Evolutionary conservation across 257 asterid genomes (phyloP), one percentile per base, ranked within the genome.

Genomic region (Avicennia marina): DNA sequence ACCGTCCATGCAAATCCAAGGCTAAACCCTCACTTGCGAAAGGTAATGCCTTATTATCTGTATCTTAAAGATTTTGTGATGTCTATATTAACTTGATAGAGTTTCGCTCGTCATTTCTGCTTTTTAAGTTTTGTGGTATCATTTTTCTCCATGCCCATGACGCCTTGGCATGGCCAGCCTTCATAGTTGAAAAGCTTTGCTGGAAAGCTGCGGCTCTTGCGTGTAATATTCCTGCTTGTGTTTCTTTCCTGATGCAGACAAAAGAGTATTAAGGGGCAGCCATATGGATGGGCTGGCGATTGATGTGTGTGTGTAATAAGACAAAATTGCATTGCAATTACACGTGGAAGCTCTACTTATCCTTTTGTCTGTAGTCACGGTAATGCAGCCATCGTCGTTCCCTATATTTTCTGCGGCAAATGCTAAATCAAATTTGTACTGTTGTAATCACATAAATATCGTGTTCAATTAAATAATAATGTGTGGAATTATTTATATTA

Each of bases 21-120:
- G 63, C 53, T 22, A 11, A 39, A 38, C 1, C 21, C 50, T 16
- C 36, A 0, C 21, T 3, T 1, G 27, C 17, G 19, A 46, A 9
- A 18, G 38, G 25, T 26, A 9, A 24, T 16, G 42, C 33, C 5
- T 18, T 20, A 43, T 27, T 67, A 41, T 41, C 58, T 20, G 65
- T 46, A 45, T 63, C 20, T 62, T 68, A 64, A 41, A 56, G 48
- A 55, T 53, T 40, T 46, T 53, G 44, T 62, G 45, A 60, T 75
- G 79, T 78, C 73, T 65, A 78, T 75, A n/a, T n/a, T n/a, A 62
- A 65, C 52, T 22, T 44, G 54, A 63, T 67, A 73, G 59, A 65
- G 47, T 69, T 76, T 76, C 69, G 81, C 56, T 47, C 53, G 52
- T 56, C 54, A 60, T 26, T 64, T 44, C 49, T 57, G 48, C 24